phyloP scores from a whole-genome alignment of 257 asterid genomes.

The Jacaranda mimosifolia region DNA sequence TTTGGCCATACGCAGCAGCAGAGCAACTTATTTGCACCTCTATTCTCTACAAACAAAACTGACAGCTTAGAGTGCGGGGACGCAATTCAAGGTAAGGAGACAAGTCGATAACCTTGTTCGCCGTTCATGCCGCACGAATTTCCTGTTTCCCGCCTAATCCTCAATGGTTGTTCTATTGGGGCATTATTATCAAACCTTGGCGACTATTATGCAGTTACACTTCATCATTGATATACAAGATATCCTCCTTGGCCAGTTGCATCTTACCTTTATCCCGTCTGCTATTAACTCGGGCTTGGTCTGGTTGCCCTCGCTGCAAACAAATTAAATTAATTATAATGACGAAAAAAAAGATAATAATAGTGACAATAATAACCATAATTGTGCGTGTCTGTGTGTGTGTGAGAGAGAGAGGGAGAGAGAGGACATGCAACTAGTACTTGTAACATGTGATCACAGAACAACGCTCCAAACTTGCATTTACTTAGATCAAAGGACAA shows the following conservation, averaged over 20 bases:
- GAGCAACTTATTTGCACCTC: slow-evolving; percentile 21
- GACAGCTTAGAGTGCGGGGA: no score
- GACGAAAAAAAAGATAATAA: background rate
- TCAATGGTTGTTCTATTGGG: background rate
- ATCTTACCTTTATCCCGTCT: slow-evolving; percentile 79
- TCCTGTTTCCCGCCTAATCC: background rate
- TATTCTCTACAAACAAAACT: background rate
- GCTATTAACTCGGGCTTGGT: slow-evolving; percentile 43
- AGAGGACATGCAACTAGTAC: no score
- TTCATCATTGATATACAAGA: slow-evolving; percentile 51
- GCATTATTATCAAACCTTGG: no score
- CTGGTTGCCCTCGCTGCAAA: slow-evolving; percentile 72
- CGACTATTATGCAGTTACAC: background rate
- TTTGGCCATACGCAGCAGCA: slow-evolving; percentile 4
- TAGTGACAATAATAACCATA: background rate
- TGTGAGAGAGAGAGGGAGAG: no score
- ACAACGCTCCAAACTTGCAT: no score
- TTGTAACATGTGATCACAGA: no score
- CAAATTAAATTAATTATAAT: background rate
- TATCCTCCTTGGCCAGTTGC: slow-evolving; percentile 72
- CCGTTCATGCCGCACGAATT: no score
- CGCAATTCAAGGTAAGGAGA: no score
- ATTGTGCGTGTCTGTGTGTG: background rate
- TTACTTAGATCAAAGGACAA: no score
- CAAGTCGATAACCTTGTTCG: no score